These are phyloP conservation scores for Gracilariopsis chorda DNA, from an alignment of 23 red algal species.

Conservation along the genomic window DNA sequence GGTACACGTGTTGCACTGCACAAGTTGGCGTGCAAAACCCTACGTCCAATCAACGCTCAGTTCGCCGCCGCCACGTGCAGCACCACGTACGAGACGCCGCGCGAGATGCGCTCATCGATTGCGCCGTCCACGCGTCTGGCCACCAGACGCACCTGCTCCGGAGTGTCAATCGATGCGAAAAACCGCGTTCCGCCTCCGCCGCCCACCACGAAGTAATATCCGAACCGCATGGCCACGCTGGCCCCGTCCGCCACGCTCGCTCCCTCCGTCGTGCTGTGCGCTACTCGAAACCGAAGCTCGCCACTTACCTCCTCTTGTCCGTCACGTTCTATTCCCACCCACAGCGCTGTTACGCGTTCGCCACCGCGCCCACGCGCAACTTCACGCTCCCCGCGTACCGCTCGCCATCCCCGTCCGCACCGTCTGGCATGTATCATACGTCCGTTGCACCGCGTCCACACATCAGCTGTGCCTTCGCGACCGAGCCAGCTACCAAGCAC, in stretches of 20 bases:
- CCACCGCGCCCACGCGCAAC: background rate
- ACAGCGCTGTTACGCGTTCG: too few relatives aligned
- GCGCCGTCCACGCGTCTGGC: background rate
- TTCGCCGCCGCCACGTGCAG: background rate
- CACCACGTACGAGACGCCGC: constrained; percentile 29
- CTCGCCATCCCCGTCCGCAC: background rate
- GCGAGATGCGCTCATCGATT: background rate
- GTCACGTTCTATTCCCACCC: too few relatives aligned
- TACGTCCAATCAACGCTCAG: constrained; percentile 10
- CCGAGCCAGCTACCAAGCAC: background rate
- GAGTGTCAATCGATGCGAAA: constrained; percentile 2
- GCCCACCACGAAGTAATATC: constrained; percentile 26
- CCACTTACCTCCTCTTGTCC: too few relatives aligned
- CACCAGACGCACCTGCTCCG: constrained; percentile 28
- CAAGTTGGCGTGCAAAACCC: too few relatives aligned
- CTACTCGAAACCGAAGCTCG: too few relatives aligned
- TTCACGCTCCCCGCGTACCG: background rate
- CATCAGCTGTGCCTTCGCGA: background rate
- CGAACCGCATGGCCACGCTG: constrained; percentile 1
- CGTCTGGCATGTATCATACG: background rate
- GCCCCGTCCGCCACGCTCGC: background rate
- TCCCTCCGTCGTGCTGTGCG: background rate
- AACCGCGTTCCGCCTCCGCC: background rate
- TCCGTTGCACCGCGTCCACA: background rate
- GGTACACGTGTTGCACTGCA: too few relatives aligned